Evolutionary conservation across 768 basidiomycete species (phyloP), one percentile per base, ranked within the genome.

Genomic region (Pleurotus cornucopiae): DNA sequence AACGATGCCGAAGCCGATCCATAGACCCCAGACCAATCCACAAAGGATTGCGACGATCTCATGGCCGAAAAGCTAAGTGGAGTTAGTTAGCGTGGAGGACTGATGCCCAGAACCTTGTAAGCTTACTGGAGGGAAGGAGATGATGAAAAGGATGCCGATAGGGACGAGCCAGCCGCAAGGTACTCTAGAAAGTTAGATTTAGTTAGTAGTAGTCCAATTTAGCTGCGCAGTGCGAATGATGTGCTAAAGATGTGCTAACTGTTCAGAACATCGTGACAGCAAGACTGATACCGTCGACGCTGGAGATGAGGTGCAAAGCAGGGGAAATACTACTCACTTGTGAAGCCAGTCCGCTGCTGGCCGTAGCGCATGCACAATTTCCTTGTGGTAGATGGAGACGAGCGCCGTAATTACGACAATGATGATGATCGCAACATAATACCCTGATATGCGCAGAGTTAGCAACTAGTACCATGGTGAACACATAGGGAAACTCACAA

Each of bases 41-140:
- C 91, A 93, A 5, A 96, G 75, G 37, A 95, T 80, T 20, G 91
- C 90, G 40, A 96, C 77, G 55, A 96, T 89, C 76, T 96, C 94
- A 60, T 96, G 94, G 4, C 94, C 94, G 63, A 94, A 94, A 14
- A 96, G 81, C 81, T 90, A 55, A 7, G 48, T 38, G 13, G 12
- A 46, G 5, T 20, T 44, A 5, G 58, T 44, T 55, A 34, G 30
- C 30, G 30, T 34, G 30, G 30, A 11, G 3, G 11, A 34, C 9
- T 11, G 30, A 34, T 3, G 30, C 6, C 9, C 30, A 34, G 30
- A 34, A 34, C 30, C 30, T 34, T 34, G 30, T 16, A 21, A 26
- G 69, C 77, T 54, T 61, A 88, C 84, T 0, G 92, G 92, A 56
- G 92, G 92, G 66, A 94, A 93, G 0, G 91, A 92, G 25, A 94